Evolutionary conservation across 176 grass and related monocot species (phyloP).

Genomic region (Raddia distichophylla): DNA sequence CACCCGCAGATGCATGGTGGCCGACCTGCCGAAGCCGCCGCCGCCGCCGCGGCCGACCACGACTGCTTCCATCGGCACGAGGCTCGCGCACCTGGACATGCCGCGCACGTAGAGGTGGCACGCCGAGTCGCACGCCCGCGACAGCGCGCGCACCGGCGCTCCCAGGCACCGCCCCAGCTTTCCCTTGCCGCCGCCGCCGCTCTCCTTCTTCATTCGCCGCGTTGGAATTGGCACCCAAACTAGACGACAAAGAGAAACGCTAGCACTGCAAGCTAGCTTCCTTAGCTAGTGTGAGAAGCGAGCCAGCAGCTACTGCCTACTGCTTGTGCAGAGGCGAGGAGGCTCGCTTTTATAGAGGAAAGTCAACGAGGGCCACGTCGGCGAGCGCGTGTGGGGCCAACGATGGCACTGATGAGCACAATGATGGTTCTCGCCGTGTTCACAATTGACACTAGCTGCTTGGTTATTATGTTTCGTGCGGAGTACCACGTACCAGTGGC

Average conservation of each 20-base stretch:
- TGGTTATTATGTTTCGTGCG: too few relatives aligned
- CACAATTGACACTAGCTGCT: too few relatives aligned
- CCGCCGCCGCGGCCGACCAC: conserved; percentile 35
- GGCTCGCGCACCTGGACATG: conserved; percentile 51
- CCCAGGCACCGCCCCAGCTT: conserved; percentile 46
- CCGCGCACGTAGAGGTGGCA: conserved; percentile 67
- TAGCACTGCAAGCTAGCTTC: not conserved
- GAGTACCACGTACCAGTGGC: not conserved
- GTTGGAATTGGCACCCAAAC: conserved; percentile 10
- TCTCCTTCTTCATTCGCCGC: conserved; percentile 31
- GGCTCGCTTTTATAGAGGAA: conserved; percentile 14
- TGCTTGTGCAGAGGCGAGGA: not conserved
- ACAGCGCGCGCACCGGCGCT: conserved; percentile 50
- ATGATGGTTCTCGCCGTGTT: not conserved
- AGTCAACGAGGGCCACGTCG: not conserved
- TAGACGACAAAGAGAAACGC: not conserved
- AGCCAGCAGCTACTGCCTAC: not conserved
- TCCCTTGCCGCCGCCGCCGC: not conserved
- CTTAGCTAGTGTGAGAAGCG: not conserved
- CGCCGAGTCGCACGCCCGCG: conserved; percentile 62
- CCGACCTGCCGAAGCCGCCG: conserved; percentile 31
- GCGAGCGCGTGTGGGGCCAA: not conserved
- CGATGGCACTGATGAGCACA: not conserved
- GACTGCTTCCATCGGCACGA: conserved; percentile 14
- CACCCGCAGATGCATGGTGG: conserved; percentile 17